Evolutionary conservation across 768 basidiomycete genomes (phyloP).

Genomic region (Boletus huronensis): DNA sequence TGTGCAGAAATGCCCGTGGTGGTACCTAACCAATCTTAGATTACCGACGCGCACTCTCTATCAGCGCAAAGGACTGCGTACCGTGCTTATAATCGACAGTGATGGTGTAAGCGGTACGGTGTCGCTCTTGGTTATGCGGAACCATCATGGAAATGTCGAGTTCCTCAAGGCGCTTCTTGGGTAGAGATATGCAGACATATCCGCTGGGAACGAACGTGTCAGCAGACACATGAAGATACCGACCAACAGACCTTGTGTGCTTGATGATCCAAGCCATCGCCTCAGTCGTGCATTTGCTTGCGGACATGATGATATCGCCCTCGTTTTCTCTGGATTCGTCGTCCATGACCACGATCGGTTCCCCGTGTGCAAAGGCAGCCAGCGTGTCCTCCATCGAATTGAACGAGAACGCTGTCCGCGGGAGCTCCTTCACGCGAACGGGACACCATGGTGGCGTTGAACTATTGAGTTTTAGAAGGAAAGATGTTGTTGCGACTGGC

Average conservation of each 20-base stretch:
- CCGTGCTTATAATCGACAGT: constrained; percentile 93
- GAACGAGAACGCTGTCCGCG: constrained; percentile 53
- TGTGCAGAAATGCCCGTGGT: constrained; percentile 97
- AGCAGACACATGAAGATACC: neutral
- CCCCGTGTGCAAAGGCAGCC: constrained; percentile 69
- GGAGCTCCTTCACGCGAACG: constrained; percentile 16
- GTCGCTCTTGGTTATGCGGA: constrained; percentile 82
- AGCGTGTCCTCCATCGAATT: constrained; percentile 81
- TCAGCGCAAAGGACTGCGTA: constrained; percentile 24
- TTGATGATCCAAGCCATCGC: constrained; percentile 99
- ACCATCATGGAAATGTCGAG: constrained; percentile 94
- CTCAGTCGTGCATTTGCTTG: constrained; percentile 79
- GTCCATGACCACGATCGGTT: constrained; percentile 97
- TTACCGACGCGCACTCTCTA: neutral
- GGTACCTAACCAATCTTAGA: constrained; percentile 50
- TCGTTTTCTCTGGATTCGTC: constrained; percentile 96
- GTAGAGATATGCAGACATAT: constrained; percentile 88
- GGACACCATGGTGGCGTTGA: constrained; percentile 20
- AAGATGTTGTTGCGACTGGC: constrained; percentile 2
- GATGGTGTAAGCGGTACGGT: constrained; percentile 92
- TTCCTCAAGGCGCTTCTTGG: constrained; percentile 66
- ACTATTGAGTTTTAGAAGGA: constrained; percentile 11
- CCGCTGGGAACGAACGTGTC: constrained; percentile 60
- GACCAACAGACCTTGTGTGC: constrained; percentile 73
- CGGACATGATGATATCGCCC: constrained; percentile 92